phyloP scores from a whole-genome alignment of 2,329 filamentous ascomycete species.

The Ciborinia camelliae region DNA sequence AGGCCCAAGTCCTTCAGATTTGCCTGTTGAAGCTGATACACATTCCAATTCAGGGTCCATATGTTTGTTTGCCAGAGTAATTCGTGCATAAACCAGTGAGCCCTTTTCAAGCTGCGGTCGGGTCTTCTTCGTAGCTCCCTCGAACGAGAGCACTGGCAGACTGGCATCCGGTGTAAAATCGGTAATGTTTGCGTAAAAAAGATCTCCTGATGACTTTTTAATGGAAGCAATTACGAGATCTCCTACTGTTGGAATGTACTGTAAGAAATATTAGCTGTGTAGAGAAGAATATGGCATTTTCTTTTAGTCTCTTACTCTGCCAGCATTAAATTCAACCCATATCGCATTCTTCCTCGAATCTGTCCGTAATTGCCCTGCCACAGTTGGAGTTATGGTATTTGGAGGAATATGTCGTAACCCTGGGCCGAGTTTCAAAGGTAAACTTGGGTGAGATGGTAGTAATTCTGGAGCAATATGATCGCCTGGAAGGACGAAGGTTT shows the following conservation, averaged over 20 bases:
- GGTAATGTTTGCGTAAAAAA: slow-evolving; percentile 76
- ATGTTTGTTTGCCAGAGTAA: slow-evolving; percentile 72
- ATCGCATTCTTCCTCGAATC: slow-evolving; percentile 73
- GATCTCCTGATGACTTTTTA: slow-evolving; percentile 69
- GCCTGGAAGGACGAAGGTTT: slow-evolving; percentile 74
- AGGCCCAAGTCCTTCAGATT: slow-evolving; percentile 81
- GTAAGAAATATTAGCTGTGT: slow-evolving; percentile 27
- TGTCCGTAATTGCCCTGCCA: slow-evolving; percentile 63
- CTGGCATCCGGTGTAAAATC: slow-evolving; percentile 61
- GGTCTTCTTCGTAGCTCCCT: slow-evolving; percentile 88
- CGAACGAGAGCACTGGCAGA: slow-evolving; percentile 87
- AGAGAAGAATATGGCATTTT: not conserved
- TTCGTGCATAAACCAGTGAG: slow-evolving; percentile 83
- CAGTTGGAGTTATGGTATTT: slow-evolving; percentile 65
- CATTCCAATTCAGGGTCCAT: slow-evolving; percentile 91
- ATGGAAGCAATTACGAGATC: slow-evolving; percentile 89
- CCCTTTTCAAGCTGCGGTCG: slow-evolving; percentile 72
- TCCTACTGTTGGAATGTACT: slow-evolving; percentile 77
- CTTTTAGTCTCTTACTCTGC: slow-evolving; percentile 52
- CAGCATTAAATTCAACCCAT: slow-evolving; percentile 69
- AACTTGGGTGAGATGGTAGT: slow-evolving; percentile 65
- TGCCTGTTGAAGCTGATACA: slow-evolving; percentile 80
- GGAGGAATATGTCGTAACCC: slow-evolving; percentile 80
- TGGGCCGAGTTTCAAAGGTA: slow-evolving; percentile 75
- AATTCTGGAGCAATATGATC: slow-evolving; percentile 64